Base-by-base conservation (phyloP, 371 early-diverging fungal genomes). In the Rhizomucor pusillus region DNA sequence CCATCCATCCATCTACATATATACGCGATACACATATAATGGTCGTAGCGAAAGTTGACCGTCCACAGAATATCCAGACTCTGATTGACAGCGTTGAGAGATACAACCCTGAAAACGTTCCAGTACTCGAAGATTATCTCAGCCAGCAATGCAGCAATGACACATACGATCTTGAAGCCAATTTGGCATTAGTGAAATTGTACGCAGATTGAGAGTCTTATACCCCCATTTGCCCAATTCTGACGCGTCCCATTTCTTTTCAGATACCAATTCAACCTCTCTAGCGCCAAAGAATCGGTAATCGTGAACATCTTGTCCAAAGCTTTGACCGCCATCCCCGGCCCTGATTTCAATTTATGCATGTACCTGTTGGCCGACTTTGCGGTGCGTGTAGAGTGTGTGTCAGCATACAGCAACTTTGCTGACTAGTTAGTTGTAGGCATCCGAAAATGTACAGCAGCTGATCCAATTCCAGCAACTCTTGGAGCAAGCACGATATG, bases 221-320 rank as follows among this genome's bases (percentile, higher is more conserved):
- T 51, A 29, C 29, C 3, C 18, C 14, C 23, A 46, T 46, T 25
- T 18, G 5, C 47, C 12, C 14, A 20, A 18, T 46, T 3, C 20
- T n/a, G 16, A 35, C 35, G 34, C 44, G 39, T 49, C 35, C 33
- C 34, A 41, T 57, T 47, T 34, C 19, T 9, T 20, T 18, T 24
- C 61, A 86, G 85, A 58, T 88, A 93, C 73, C 96, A 95, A 69
- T 93, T 95, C 81, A 94, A 94, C 70, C 89, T 89, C 19, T 63
- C 81, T 46, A 76, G 85, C 66, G 71, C 86, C 54, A 91, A 91
- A 70, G 78, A 82, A 23, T 69, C 79, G 45, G 81, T 87, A 41
- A 79, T 93, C 57, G 71, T 75, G 60, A 86, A 83, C 63, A 85
- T 94, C 48, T 80, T 94, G 56, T 82, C 80, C 55, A 90, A 92